Base-by-base conservation (phyloP, 176 grass and related monocot genomes). In the Aechmea fasciata region DNA sequence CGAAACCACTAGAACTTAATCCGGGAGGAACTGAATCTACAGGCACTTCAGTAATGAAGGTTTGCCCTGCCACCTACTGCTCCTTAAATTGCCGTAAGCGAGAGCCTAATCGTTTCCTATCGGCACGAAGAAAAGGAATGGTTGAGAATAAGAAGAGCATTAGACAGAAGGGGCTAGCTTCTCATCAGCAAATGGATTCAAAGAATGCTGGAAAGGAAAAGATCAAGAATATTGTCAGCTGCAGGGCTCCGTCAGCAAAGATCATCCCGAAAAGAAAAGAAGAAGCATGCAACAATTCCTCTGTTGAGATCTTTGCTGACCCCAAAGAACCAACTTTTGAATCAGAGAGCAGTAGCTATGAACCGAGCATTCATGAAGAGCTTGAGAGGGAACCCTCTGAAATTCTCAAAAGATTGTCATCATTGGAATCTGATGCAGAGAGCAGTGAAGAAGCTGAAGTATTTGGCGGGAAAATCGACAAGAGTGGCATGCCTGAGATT, bases 81-180 rank as follows among this genome's bases (percentile, higher is more conserved):
- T 87, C 93, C 11, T 66, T 92, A 50, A 92, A 90, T 25, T 74
- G 82, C 50, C 93, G 87, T 81, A 71, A 29, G 10, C 74, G 72
- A 63, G 85, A 76, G 48, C 49, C 84, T 7, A 66, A 64, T 66
- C 57, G 13, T 15, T 83, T 92, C 77, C 13, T 92, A 17, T 76
- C 79, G 53, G 70, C 79, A 22, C 83, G 83, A 48, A 83, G 86
- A 74, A 65, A 80, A 29, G 29, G 29, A 33, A 74, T 91, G 17
- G 78, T 97, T 68, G 85, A 92, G 84, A 87, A 86, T 68, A 86
- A 90, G 76, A 78, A 89, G 74, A 83, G 77, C 50, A 87, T 97
- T 83, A 92, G 90, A 82, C 76, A 87, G 50, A 83, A 81, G 78
- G 86, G 89, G 64, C 63, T 80, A 24, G 83, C 86, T 24, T 82